Conservation (phyloP, 805 yeast genomes). For the Candida xyloterini region DNA sequence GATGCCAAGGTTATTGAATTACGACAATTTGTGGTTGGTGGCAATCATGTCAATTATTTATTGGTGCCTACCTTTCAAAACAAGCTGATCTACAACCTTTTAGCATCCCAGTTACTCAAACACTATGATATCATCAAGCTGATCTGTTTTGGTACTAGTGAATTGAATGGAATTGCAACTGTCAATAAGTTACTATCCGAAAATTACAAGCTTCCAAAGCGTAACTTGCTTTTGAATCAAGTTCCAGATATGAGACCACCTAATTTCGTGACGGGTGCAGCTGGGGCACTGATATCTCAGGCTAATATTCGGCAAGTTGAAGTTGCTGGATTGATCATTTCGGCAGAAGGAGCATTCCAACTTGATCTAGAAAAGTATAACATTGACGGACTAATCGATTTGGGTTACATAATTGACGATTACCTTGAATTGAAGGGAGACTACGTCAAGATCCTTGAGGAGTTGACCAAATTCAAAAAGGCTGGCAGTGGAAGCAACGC, state of each 20-base stretch:
- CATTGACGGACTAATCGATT: conserved; percentile 39
- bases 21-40: conserved; percentile 7
- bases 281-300: conserved; percentile 39
- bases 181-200: conserved; percentile 16
- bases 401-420: conserved; percentile 21
- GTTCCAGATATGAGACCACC: conserved; percentile 47
- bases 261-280: conserved; percentile 43
- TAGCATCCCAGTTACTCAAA: conserved; percentile 16
- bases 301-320: conserved; percentile 13
- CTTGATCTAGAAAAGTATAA: conserved; percentile 44
- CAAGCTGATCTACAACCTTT: conserved; percentile 25
- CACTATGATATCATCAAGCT: conserved; percentile 13
- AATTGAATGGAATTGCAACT: conserved; percentile 18
- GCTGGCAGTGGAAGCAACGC: conserved; percentile 21
- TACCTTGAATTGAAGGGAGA: conserved; percentile 9
- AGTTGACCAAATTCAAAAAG: conserved; percentile 13
- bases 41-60: conserved; percentile 11
- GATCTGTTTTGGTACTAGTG: conserved; percentile 25
- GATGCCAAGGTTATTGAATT: conserved; percentile 19
- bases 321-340: conserved; percentile 26
- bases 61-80: conserved; percentile 24
- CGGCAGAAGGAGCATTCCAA: conserved; percentile 46
- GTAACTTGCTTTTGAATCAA: conserved; percentile 7
- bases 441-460: conserved; percentile 10
- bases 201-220: conserved; percentile 1